Conservation (phyloP, 169 alveolate species). For the Plasmodium vinckei region DNA sequence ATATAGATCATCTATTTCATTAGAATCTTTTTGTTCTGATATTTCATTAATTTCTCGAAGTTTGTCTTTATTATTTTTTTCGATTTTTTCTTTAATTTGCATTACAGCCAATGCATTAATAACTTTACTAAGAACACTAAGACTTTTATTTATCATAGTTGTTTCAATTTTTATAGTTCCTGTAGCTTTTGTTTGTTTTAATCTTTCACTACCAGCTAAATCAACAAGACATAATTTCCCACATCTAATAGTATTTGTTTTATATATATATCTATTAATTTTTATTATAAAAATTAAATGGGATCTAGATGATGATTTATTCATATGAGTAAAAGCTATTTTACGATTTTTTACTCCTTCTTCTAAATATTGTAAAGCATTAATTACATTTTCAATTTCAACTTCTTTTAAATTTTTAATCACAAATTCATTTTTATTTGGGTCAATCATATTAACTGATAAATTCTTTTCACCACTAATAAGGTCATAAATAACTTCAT, state of each 20-base stretch:
- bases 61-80: constrained; percentile 2
- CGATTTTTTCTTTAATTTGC: constrained; percentile 78
- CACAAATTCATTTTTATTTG: constrained; percentile 40
- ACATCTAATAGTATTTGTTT: constrained; percentile 86
- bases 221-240: constrained; percentile 84
- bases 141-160: constrained; percentile 83
- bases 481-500: constrained; percentile 79
- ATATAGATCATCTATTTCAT: not conserved
- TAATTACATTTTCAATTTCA: constrained; percentile 42
- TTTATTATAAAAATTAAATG: constrained; percentile 80
- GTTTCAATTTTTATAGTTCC: constrained; percentile 88
- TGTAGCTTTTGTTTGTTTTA: constrained; percentile 86
- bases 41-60: not conserved
- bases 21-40: not conserved
- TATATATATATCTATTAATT: constrained; percentile 60
- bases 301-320: constrained; percentile 81
- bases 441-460: constrained; percentile 52
- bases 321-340: constrained; percentile 81
- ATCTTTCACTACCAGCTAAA: constrained; percentile 89
- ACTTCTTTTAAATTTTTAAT: constrained; percentile 74
- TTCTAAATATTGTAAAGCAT: constrained; percentile 38
- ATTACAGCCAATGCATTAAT: constrained; percentile 80
- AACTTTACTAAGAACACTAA: constrained; percentile 84
- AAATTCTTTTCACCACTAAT: constrained; percentile 64
- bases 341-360: constrained; percentile 78